Base-by-base conservation (phyloP, 495 filamentous ascomycete species). In the Penicillium silybi region DNA sequence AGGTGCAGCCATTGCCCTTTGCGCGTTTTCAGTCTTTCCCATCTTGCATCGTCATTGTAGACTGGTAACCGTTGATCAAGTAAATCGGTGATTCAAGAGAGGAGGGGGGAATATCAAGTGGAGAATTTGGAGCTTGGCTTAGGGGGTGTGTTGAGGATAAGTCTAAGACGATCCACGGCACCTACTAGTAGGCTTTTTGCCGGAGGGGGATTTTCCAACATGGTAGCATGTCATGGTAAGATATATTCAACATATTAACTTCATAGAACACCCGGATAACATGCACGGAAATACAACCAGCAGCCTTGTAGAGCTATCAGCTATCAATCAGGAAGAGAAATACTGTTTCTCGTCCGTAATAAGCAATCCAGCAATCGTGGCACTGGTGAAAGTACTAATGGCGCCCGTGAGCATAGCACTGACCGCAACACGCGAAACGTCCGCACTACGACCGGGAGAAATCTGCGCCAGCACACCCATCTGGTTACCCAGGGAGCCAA, bases 381-480 rank as follows among this genome's bases (percentile, higher is more conserved):
- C 91, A 64, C 82, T 87, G 4, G 86, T 92, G 51, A 96, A 73
- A 0, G 91, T 96, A 20, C 83, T 82, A 39, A 96, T 67, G 6
- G 89, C 81, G 56, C 90, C 90, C 8, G 86, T 82, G 26, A 93
- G 72, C 59, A 96, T 78, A 0, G 90, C 89, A 35, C 82, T 87
- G 23, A 93, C 34, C 3, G 91, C 89, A 15, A 95, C 77, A 44
- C 78, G 80, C 18, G 85, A 84, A 16, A 96, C 83, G 62, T 92
- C 87, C 17, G 84, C 88, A 53, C 76, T 76, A 22, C 90, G 80
- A 20, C 75, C 71, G 0, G 91, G 89, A 1, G 87, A 81, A 44
- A 96, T 78, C 72, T 95, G 90, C 0, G 85, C 81, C 6, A 95
- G 72, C 37, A 96, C 87, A 66, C 89, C 88, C 50, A 92, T 92